Evolutionary conservation across 2,329 filamentous ascomycete species (phyloP).

Genomic region (Talaromyces marneffei): DNA sequence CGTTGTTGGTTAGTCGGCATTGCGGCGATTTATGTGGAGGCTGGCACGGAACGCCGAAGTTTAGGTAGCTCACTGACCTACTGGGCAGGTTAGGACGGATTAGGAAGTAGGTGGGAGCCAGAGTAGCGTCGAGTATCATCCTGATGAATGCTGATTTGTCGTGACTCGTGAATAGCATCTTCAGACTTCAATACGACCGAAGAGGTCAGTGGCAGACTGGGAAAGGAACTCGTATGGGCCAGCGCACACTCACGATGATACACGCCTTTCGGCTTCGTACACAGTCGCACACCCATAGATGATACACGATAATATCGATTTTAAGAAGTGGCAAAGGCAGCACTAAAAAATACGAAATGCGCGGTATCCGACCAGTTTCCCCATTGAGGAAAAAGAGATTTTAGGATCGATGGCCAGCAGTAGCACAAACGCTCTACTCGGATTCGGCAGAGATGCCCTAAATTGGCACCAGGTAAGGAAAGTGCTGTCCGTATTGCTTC

Average conservation of each 20-base stretch:
- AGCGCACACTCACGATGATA: not conserved
- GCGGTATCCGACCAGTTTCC: slow-evolving; percentile 5
- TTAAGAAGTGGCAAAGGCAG: too few species aligned
- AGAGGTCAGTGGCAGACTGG: not conserved
- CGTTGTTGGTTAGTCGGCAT: not conserved
- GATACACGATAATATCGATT: not conserved
- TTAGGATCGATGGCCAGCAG: not conserved
- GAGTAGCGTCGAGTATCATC: not conserved
- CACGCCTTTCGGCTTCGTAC: not conserved
- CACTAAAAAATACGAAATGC: not conserved
- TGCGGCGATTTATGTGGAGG: slow-evolving; percentile 7
- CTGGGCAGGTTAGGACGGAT: not conserved
- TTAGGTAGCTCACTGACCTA: not conserved
- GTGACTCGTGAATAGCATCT: not conserved
- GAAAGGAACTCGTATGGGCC: not conserved
- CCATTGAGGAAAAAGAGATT: not conserved
- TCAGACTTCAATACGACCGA: not conserved
- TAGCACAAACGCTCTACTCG: not conserved
- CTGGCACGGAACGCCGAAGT: not conserved
- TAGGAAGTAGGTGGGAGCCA: not conserved
- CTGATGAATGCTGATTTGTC: not conserved
- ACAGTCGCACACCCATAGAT: not conserved
- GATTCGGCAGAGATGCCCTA: not conserved
- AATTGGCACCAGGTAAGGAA: slow-evolving; percentile 4
- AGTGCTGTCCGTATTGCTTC: not conserved